Evolutionary conservation across 345 rosid species (phyloP).

Genomic region (Carallia brachiata): DNA sequence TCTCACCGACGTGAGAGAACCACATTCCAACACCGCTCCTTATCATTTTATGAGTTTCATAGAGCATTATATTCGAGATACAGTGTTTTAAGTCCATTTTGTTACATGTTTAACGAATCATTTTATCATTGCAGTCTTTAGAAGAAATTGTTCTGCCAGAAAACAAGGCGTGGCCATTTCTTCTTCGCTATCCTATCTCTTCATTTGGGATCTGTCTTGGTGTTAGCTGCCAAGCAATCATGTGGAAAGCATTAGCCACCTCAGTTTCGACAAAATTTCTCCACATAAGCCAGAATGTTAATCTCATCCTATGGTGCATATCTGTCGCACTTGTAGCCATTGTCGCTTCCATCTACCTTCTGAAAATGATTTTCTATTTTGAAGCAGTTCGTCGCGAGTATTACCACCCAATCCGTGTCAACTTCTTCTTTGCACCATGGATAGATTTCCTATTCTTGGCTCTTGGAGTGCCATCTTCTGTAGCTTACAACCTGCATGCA

Average conservation of each 20-base stretch:
- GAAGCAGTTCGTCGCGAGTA: constrained; percentile 91
- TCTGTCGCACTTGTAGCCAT: constrained; percentile 46
- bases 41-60: too few relatives aligned
- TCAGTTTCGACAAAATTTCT: constrained; percentile 63
- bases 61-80: too few relatives aligned
- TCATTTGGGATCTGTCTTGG: constrained; percentile 93
- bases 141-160: constrained; percentile 79
- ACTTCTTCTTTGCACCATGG: constrained; percentile 95
- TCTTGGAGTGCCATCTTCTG: constrained; percentile 64
- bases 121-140: constrained; percentile 40
- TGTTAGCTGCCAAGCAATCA: constrained; percentile 82
- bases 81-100: background rate
- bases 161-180: constrained; percentile 87
- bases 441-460: constrained; percentile 71
- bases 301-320: constrained; percentile 69
- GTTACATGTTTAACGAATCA: background rate
- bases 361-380: constrained; percentile 59
- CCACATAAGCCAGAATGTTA: constrained; percentile 44
- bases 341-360: constrained; percentile 54
- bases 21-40: too few relatives aligned
- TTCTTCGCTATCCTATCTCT: constrained; percentile 70
- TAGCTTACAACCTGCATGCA: constrained; percentile 37
- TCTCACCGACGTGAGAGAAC: too few relatives aligned
- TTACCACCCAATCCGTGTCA: constrained; percentile 82
- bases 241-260: constrained; percentile 82